Conservation (phyloP, 208 protist species). For the Wallacemonas rigidus region DNA sequence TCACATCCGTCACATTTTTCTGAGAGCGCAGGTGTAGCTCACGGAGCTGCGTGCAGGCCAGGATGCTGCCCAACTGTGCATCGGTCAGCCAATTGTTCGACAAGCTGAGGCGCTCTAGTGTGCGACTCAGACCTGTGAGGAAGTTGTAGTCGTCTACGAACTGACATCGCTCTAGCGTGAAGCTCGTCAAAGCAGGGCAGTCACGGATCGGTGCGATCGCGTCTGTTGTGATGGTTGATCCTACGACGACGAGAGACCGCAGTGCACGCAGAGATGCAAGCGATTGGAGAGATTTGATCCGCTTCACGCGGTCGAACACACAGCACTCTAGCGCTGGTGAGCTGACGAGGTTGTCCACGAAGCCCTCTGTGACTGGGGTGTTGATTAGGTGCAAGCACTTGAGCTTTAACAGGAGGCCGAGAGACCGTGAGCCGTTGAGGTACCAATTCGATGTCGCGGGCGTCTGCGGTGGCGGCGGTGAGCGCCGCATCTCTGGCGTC, state of each 20-base stretch:
- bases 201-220: conserved; percentile 39
- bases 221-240: conserved; percentile 59
- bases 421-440: conserved; percentile 52
- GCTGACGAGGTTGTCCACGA: conserved; percentile 50
- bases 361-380: conserved; percentile 54
- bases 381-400: conserved; percentile 59
- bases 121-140: conserved; percentile 27
- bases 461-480: neutral
- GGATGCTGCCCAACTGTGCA: conserved; percentile 49
- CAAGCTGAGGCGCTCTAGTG: conserved; percentile 46
- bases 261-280: conserved; percentile 47
- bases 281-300: conserved; percentile 54
- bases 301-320: conserved; percentile 61
- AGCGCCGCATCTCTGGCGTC: neutral
- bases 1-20: conserved; percentile 49
- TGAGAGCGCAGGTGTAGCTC: conserved; percentile 63
- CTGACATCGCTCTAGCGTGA: conserved; percentile 75
- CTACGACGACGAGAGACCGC: conserved; percentile 46
- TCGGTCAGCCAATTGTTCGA: conserved; percentile 56
- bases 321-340: conserved; percentile 59
- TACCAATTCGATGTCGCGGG: conserved; percentile 52
- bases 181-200: conserved; percentile 43
- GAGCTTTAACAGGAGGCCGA: conserved; percentile 59
- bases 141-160: conserved; percentile 59
- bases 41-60: conserved; percentile 40